phyloP scores from a whole-genome alignment of 441 rosid genomes.

The Viola pubescens region DNA sequence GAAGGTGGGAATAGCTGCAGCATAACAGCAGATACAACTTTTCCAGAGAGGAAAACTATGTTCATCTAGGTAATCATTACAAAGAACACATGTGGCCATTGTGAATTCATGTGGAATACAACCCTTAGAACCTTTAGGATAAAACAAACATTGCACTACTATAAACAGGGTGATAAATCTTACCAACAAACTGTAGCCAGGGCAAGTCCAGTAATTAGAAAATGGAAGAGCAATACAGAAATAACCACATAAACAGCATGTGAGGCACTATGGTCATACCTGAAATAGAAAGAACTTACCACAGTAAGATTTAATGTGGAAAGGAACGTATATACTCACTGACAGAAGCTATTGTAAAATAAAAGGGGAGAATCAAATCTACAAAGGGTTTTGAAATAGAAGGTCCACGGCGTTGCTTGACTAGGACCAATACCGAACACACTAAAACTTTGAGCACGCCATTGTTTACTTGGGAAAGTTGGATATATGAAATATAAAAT shows the following conservation, averaged over 20 bases:
- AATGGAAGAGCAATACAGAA: slow-evolving; percentile 72
- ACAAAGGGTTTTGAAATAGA: neutral
- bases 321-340: neutral
- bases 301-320: slow-evolving; percentile 10
- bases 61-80: no score
- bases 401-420: no score
- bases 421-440: neutral
- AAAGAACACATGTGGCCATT: no score
- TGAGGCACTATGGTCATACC: slow-evolving; percentile 79
- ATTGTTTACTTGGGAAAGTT: slow-evolving; percentile 10
- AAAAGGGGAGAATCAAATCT: neutral
- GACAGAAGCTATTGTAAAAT: neutral
- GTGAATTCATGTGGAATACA: no score
- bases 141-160: neutral
- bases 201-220: slow-evolving; percentile 59
- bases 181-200: slow-evolving; percentile 88
- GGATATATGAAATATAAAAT: slow-evolving; percentile 5
- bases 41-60: neutral
- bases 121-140: neutral
- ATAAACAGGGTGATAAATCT: slow-evolving; percentile 21
- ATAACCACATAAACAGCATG: slow-evolving; percentile 68
- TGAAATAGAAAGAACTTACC: slow-evolving; percentile 27
- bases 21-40: neutral
- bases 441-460: neutral
- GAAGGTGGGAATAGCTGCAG: neutral